A percentile compares a stretch with the other conserved stretches of the same genome.
phyloP scores from a whole-genome alignment of 257 asterid species.

The Penstemon davidsonii region DNA sequence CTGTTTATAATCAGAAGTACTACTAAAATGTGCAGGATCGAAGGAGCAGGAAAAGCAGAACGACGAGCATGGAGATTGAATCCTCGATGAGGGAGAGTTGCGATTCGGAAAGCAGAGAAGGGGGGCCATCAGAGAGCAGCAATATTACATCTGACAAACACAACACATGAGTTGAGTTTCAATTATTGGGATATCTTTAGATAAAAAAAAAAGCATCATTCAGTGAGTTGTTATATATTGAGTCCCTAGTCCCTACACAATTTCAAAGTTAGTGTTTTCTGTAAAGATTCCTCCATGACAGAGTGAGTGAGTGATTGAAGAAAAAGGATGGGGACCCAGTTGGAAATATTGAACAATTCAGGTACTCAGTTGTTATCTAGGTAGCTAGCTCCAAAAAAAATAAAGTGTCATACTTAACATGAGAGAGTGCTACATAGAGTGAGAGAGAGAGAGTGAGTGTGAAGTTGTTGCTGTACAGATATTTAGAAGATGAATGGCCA shows the following conservation, averaged over 20 bases:
- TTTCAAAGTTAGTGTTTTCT: not conserved
- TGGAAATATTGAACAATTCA: not conserved
- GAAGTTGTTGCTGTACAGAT: not conserved
- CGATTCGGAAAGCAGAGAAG: conserved; percentile 39
- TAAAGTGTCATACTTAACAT: conserved; percentile 2
- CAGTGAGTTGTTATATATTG: no score
- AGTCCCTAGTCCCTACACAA: not conserved
- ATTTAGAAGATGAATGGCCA: not conserved
- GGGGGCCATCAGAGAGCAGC: conserved; percentile 34
- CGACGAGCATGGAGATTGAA: conserved; percentile 56
- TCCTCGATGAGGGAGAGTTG: conserved; percentile 43
- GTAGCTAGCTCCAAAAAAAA: not conserved
- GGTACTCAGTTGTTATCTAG: conserved; percentile 16
- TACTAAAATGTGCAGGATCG: conserved; percentile 43
- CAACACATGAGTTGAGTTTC: conserved; percentile 26
- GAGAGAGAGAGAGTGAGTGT: not conserved
- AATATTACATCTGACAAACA: conserved; percentile 31
- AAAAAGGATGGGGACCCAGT: not conserved
- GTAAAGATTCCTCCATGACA: conserved; percentile 5
- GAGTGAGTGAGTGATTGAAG: not conserved
- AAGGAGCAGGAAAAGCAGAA: conserved; percentile 46
- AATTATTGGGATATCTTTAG: not conserved
- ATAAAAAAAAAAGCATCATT: no score
- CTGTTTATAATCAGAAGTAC: not conserved
- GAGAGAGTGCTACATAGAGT: not conserved